Percentiles rank a stretch among this genome's conserved stretches.
These are phyloP conservation scores for Avena eriantha DNA, from an alignment of 176 grass and related monocot genomes.

Conservation along the genomic window DNA sequence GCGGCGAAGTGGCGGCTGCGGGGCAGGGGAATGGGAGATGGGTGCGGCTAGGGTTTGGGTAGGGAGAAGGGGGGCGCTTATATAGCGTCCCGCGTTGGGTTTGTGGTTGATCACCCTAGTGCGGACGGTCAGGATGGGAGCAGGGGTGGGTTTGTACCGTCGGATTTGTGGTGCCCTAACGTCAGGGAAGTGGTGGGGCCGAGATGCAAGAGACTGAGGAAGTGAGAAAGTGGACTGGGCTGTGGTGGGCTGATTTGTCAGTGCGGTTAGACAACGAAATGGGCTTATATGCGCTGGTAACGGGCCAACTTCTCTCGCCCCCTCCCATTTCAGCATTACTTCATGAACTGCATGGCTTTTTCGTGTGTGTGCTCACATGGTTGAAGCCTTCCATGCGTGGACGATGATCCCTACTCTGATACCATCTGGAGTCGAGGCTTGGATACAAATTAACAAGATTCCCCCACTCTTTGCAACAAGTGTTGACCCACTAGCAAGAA, in stretches of 20 bases:
- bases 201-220: not conserved
- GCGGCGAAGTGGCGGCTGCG: not conserved
- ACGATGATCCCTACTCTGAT: too few relatives aligned
- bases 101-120: conserved; percentile 31
- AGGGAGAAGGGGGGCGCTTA: not conserved
- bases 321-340: too few relatives aligned
- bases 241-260: not conserved
- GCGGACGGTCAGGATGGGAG: conserved; percentile 45
- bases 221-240: not conserved
- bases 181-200: conserved; percentile 29
- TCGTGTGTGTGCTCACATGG: too few relatives aligned
- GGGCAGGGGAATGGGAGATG: not conserved
- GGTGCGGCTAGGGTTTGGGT: conserved; percentile 28
- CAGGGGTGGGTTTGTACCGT: not conserved
- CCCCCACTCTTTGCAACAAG: too few relatives aligned
- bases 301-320: not conserved
- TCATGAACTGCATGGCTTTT: too few relatives aligned
- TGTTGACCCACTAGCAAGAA: too few relatives aligned
- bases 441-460: too few relatives aligned
- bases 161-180: conserved; percentile 1
- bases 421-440: too few relatives aligned
- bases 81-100: conserved; percentile 12
- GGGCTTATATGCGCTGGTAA: not conserved
- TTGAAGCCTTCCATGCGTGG: too few relatives aligned
- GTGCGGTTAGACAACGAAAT: not conserved